phyloP scores from a whole-genome alignment of 2,329 filamentous ascomycete genomes.

The Aureobasidium melanogenum region DNA sequence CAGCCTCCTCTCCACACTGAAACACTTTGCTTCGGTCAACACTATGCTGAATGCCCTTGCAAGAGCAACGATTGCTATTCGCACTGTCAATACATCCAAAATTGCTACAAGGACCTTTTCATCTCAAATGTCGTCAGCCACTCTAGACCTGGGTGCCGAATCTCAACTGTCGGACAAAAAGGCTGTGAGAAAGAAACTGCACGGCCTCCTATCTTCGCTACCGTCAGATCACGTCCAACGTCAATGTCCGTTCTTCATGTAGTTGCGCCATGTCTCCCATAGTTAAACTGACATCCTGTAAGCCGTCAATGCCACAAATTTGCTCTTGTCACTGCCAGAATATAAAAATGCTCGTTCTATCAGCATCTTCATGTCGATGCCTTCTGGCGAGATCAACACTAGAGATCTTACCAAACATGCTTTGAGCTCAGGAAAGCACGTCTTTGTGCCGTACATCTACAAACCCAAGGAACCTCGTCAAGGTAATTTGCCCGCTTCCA shows the following conservation, averaged over 20 bases:
- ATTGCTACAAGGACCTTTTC: not conserved
- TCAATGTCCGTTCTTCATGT: slow-evolving; percentile 55
- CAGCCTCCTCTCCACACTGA: not conserved
- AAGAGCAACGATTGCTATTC: not conserved
- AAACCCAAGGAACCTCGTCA: slow-evolving; percentile 32
- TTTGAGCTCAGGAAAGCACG: slow-evolving; percentile 65
- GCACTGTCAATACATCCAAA: not conserved
- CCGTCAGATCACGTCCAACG: slow-evolving; percentile 50
- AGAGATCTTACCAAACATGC: slow-evolving; percentile 74
- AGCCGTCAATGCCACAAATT: slow-evolving; percentile 59
- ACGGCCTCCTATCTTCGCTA: slow-evolving; percentile 53
- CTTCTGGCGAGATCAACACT: slow-evolving; percentile 75
- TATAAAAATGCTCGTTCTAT: slow-evolving; percentile 68
- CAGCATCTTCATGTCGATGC: slow-evolving; percentile 92
- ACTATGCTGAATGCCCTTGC: not conserved
- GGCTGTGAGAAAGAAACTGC: slow-evolving; percentile 64
- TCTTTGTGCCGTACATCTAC: slow-evolving; percentile 88
- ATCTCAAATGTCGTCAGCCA: not conserved
- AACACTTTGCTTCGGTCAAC: not conserved
- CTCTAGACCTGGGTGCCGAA: slow-evolving; percentile 2
- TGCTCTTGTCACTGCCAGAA: slow-evolving; percentile 58
- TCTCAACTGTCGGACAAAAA: slow-evolving; percentile 46
- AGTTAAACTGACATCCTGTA: slow-evolving; percentile 14
- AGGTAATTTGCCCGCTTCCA: slow-evolving; percentile 41
- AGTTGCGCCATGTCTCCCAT: not conserved